Percentiles rank a stretch among this genome's conserved stretches.
These are phyloP conservation scores for Allium cepa DNA, from an alignment of 106 monocot species.

Conservation along the genomic window DNA sequence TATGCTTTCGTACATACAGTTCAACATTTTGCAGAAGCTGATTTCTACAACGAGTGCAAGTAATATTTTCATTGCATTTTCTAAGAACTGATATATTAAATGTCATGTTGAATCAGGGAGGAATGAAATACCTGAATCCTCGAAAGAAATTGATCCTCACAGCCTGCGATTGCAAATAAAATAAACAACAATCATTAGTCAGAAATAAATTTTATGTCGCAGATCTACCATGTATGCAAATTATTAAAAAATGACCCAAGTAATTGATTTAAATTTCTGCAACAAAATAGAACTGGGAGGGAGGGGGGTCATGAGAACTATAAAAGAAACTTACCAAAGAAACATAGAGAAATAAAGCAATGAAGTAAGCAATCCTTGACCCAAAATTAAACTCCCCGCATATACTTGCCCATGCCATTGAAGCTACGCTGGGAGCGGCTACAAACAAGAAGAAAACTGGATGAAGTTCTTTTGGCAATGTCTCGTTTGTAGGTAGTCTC, in stretches of 20 bases:
- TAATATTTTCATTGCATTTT: background rate
- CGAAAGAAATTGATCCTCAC: conserved; percentile 81
- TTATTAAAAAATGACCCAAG: no score
- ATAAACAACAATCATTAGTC: background rate
- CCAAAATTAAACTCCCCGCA: conserved; percentile 43
- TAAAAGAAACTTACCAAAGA: conserved; percentile 46
- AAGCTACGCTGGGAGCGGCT: conserved; percentile 70
- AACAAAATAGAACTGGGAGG: background rate
- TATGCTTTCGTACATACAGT: no score
- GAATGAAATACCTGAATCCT: conserved; percentile 54
- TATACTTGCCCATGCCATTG: conserved; percentile 66
- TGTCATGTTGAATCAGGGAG: background rate
- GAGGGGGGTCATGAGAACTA: background rate
- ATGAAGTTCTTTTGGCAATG: conserved; percentile 77
- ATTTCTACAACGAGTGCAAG: background rate
- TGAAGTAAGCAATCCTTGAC: conserved; percentile 55
- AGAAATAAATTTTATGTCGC: no score
- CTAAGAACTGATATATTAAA: background rate
- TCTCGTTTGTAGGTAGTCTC: conserved; percentile 73
- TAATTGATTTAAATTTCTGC: background rate
- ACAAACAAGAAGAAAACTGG: conserved; percentile 90
- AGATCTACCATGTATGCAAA: no score
- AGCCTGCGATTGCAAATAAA: conserved; percentile 38
- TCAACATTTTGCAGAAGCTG: background rate
- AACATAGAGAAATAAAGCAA: conserved; percentile 62